A percentile compares a stretch with the other conserved stretches of the same genome.
Conservation (phyloP, 2,329 filamentous ascomycete species). For the Aspergillus melleus region DNA sequence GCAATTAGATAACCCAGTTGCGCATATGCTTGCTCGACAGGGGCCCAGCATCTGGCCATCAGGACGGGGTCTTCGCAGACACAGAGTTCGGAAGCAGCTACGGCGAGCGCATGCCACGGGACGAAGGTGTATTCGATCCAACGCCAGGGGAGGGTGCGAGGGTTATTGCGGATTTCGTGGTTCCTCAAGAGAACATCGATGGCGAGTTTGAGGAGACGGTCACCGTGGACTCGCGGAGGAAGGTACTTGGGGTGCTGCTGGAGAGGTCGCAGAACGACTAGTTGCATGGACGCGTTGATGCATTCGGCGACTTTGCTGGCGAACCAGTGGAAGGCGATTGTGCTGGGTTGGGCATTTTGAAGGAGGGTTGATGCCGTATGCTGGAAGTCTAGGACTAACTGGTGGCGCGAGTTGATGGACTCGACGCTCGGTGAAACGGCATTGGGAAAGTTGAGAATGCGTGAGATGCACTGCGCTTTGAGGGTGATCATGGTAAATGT, state of each 20-base stretch:
- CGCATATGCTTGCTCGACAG: conserved; percentile 26
- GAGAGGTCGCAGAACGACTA: conserved; percentile 29
- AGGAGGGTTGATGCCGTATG: conserved; percentile 22
- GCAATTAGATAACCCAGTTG: conserved; percentile 25
- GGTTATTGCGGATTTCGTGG: conserved; percentile 22
- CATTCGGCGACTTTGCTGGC: conserved; percentile 19
- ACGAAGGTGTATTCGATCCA: conserved; percentile 32
- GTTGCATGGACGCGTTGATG: conserved; percentile 29
- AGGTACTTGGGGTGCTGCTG: conserved; percentile 23
- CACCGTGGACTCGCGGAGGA: conserved; percentile 25
- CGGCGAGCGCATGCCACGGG: conserved; percentile 34
- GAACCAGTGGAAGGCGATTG: conserved; percentile 28
- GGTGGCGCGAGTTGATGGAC: conserved; percentile 26
- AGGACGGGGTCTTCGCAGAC: conserved; percentile 27
- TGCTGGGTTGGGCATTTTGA: conserved; percentile 19
- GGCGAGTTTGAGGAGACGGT: conserved; percentile 26
- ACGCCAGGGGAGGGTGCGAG: conserved; percentile 21
- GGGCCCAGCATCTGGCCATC: conserved; percentile 25
- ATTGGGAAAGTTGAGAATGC: conserved; percentile 27
- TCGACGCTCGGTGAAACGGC: conserved; percentile 23
- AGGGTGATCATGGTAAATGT: conserved; percentile 25
- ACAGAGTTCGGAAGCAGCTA: conserved; percentile 34
- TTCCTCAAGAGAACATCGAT: conserved; percentile 24
- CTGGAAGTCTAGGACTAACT: conserved; percentile 27
- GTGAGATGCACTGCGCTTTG: conserved; percentile 22